phyloP scores from a whole-genome alignment of 169 alveolate species.

The Fabrea salina region DNA sequence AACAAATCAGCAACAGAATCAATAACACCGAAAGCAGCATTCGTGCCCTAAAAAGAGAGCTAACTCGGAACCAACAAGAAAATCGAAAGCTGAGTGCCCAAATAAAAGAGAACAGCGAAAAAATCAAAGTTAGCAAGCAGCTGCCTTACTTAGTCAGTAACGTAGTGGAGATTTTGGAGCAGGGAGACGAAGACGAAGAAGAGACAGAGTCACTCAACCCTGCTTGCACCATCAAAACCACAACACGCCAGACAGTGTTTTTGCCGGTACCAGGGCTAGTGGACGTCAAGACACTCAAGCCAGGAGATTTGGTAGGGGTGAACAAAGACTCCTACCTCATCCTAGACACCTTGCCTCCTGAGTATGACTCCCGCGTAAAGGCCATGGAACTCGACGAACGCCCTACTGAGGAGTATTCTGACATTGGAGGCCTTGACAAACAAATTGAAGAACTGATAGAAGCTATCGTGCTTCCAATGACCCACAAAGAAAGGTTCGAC shows the following conservation, averaged over 20 bases:
- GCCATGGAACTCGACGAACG: conserved; percentile 99
- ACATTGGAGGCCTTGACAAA: conserved; percentile 99
- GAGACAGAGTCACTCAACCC: conserved; percentile 52
- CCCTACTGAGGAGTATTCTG: conserved; percentile 99
- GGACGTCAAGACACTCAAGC: conserved; percentile 77
- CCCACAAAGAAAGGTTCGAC: conserved; percentile 97
- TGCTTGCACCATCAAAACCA: conserved; percentile 75
- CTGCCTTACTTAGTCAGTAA: conserved; percentile 99
- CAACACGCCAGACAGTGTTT: conserved; percentile 92
- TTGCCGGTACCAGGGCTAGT: conserved; percentile 98
- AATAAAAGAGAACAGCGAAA: conserved; percentile 91
- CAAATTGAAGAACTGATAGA: conserved; percentile 98
- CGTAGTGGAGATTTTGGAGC: conserved; percentile 93
- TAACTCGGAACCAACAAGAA: conserved; percentile 86
- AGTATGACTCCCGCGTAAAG: conserved; percentile 98
- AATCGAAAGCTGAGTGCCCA: conserved; percentile 81
- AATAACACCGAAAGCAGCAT: conserved; percentile 41
- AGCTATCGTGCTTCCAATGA: conserved; percentile 99
- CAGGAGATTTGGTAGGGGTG: conserved; percentile 98
- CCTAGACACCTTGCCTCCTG: conserved; percentile 99
- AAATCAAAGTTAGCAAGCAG: conserved; percentile 93
- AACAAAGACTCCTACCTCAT: conserved; percentile 97
- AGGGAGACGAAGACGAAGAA: conserved; percentile 74
- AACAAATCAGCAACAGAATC: conserved; percentile 8
- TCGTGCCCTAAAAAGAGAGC: conserved; percentile 84